phyloP scores from a whole-genome alignment of 352 stramenopile species.

The Pythium vanterpoolii region DNA sequence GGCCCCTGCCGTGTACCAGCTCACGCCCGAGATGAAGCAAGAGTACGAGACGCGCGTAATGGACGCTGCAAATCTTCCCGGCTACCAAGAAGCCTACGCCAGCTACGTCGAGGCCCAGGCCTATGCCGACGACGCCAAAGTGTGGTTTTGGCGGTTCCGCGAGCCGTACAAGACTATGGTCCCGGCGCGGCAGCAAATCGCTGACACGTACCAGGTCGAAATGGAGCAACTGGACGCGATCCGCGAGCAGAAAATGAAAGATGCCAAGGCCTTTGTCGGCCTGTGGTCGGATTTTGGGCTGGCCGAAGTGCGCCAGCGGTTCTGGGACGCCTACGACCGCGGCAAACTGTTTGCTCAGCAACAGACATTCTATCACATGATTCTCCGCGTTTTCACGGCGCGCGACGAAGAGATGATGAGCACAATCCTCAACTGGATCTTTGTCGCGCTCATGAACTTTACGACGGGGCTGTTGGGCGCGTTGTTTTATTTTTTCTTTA shows the following conservation, averaged over 20 bases:
- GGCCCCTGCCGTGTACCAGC: constrained; percentile 44
- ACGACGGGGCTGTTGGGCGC: constrained; percentile 79
- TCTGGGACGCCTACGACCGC: constrained; percentile 81
- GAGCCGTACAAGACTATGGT: constrained; percentile 69
- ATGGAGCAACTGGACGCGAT: constrained; percentile 51
- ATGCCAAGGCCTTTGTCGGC: constrained; percentile 74
- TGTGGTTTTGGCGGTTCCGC: constrained; percentile 86
- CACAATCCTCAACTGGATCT: constrained; percentile 81
- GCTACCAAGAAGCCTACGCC: constrained; percentile 68
- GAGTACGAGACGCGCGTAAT: constrained; percentile 76
- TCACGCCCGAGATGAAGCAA: constrained; percentile 76
- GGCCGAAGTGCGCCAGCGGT: constrained; percentile 64
- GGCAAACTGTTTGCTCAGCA: constrained; percentile 86
- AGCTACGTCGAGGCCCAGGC: constrained; percentile 50
- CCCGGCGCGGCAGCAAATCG: constrained; percentile 45
- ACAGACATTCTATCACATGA: constrained; percentile 86
- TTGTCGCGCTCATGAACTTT: constrained; percentile 84
- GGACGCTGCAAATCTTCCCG: constrained; percentile 71
- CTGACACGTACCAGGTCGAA: constrained; percentile 57
- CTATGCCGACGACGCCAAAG: constrained; percentile 66
- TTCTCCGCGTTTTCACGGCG: constrained; percentile 64
- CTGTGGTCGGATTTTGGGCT: constrained; percentile 85
- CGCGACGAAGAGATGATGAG: constrained; percentile 76
- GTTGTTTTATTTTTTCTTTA: constrained; percentile 87
- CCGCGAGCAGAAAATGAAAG: constrained; percentile 70